Evolutionary conservation across 352 stramenopile genomes (phyloP), one percentile per base, ranked within the genome.

Genomic region (Pythium phragmiticola): DNA sequence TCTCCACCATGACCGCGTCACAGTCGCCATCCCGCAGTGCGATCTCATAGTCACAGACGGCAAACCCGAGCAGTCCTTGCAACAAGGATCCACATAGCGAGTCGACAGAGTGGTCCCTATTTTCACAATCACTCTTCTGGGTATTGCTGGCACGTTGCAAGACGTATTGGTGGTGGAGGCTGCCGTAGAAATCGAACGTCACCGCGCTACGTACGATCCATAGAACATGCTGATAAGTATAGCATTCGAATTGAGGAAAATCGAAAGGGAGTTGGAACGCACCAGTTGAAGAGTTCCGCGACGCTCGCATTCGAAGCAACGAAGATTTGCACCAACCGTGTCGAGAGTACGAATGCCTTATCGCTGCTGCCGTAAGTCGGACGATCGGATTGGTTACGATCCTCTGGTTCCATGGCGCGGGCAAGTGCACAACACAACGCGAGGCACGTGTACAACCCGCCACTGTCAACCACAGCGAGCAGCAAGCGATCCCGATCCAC

Each of bases 391-490:
- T 49, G n/a, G 0, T 19, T 6, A 5, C 41, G 37, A 19, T 53
- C 48, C 19, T 36, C 48, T 39, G 34, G 34, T 13, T 30, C 34
- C 3, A 63, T 26, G 5, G 39, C 34, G 30, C 58, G 59, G 33
- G 28, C 33, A 13, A 85, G 59, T 1, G 67, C 62, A 56, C 64
- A 77, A n/a, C 84, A 57, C n/a, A 82, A 57, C 19, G 75, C 73
- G 17, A 88, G 60, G 41, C 75, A 72, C 7, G 76, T 76, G 50
- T 68, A 70, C 26, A 84, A 54, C 7, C 60, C 66, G 52, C 69
- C 77, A 53, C 79, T 82, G 57, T 83, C 77, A 34, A 81, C 34
- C 37, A 87, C 33, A 23, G 73, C 72, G 9, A 57, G 21, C 6
- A 80, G 34, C 28, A 87, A 11, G 47, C 64, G 74, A 39, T 81